Evolutionary conservation across 768 basidiomycete genomes (phyloP), one percentile per base, ranked within the genome.

Genomic region (Omphalotus guepiniiformis): DNA sequence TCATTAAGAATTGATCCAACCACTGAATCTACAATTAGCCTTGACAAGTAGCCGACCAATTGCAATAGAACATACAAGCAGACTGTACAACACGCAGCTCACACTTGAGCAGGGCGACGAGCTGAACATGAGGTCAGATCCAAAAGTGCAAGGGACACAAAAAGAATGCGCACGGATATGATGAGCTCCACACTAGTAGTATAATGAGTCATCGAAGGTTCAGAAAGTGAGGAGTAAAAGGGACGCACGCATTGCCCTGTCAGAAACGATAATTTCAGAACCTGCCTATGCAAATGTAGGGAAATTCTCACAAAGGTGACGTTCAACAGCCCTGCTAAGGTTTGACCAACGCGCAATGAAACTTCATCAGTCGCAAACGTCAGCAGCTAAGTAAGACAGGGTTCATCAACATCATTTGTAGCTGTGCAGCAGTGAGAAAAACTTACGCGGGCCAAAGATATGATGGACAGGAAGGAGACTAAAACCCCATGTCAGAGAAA

Each of bases 1-100:
- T 93, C 93, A 55, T 86, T 88, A 7, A 93, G 73, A 61, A 94
- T 83, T 3, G 86, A 87, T n/a, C 91, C 91, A 48, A 93, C 72
- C 59, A 93, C 88, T 91, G 42, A 44, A 56, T 54, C 23, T 15
- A 16, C 29, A 25, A 1, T 15, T 9, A 15, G 4, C 8, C 12
- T 12, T 12, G 16, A 18, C 12, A n/a, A 28, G 12, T 16, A 11
- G 4, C n/a, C 7, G 29, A 22, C 37, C n/a, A n/a, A 18, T 18
- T 21, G 13, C 3, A 16, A 30, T 29, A 26, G 19, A 16, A 70
- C 83, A 62, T 63, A 90, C 88, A 72, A 6, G 88, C 88, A 1
- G 88, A 79, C 65, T 93, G 90, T 2, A 93, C 91, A 34, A 93
- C 71, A 5, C 69, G 67, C 15, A 93, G 61, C 64, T 93, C 75